phyloP scores from a whole-genome alignment of 352 stramenopile species.

The Pythium insidiosum region DNA sequence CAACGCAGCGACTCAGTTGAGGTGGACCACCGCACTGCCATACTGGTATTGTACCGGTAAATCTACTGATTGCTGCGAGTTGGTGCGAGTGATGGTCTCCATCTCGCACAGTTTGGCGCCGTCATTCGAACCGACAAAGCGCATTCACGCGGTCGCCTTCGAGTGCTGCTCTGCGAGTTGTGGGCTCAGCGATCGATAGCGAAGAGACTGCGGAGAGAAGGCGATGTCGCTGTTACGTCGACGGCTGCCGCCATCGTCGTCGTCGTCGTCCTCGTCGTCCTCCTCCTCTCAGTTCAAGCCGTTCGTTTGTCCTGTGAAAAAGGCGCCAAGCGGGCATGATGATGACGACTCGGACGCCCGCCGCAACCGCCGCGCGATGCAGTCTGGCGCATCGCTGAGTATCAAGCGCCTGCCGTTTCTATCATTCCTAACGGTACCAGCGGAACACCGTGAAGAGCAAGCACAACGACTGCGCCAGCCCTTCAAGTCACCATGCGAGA shows the following conservation, averaged over 20 bases:
- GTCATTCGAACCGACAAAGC: too few relatives aligned
- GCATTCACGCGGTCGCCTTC: too few relatives aligned
- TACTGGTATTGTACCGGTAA: too few relatives aligned
- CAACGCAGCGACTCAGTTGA: too few relatives aligned
- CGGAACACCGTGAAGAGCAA: slow-evolving; percentile 39
- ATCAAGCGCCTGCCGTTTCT: slow-evolving; percentile 80
- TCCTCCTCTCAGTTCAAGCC: slow-evolving; percentile 81
- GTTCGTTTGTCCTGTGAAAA: slow-evolving; percentile 67
- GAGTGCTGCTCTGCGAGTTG: too few relatives aligned
- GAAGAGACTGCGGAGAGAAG: too few relatives aligned
- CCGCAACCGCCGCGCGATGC: slow-evolving; percentile 42
- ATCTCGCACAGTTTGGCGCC: too few relatives aligned
- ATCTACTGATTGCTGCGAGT: too few relatives aligned
- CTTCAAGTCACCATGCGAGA: slow-evolving; percentile 76
- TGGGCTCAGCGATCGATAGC: too few relatives aligned
- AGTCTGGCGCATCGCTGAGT: slow-evolving; percentile 21
- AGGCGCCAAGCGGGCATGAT: slow-evolving; percentile 3
- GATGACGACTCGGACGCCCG: slow-evolving; percentile 29
- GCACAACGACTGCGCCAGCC: slow-evolving; percentile 45
- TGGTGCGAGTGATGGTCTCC: too few relatives aligned
- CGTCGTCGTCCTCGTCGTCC: slow-evolving; percentile 6
- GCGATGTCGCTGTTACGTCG: slow-evolving; percentile 53
- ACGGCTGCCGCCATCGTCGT: slow-evolving; percentile 5
- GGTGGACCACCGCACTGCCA: too few relatives aligned
- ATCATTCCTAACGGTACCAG: slow-evolving; percentile 67